Evolutionary conservation across 495 filamentous ascomycete species (phyloP), one percentile per base, ranked within the genome.

Genomic region (Pseudevernia furfuracea): DNA sequence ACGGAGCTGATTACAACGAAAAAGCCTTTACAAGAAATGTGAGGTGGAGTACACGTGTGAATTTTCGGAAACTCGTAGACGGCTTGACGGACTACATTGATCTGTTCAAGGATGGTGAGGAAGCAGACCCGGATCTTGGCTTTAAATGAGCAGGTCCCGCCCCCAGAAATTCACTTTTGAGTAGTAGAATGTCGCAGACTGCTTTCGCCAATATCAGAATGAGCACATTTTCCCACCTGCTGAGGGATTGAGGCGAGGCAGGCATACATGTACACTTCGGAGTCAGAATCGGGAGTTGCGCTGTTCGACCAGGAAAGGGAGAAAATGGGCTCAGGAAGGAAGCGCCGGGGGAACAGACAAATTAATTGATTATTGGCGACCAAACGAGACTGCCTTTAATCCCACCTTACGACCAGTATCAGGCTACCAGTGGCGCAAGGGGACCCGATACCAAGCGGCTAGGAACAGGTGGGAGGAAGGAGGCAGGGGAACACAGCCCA

Each of bases 51-150:
- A 52, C 46, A 28, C 46, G 46, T 5, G 0, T 52, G 25, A 52
- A 52, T 52, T 52, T 52, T 28, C 46, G 46, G 46, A 52, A 52
- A 5, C 46, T 52, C 46, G 23, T 52, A 28, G 25, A 52, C 11
- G 46, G 46, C 25, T 52, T 15, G 15, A 52, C 46, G 46, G 46
- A 52, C 11, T 52, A 52, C 4, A 52, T 52, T 9, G 46, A 52
- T 5, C 46, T 28, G 46, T 52, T 52, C 46, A 52, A 52, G 46
- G 46, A 52, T 52, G 46, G 46, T 28, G 46, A 28, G 46, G 46
- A 30, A 23, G 46, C 46, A 52, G 46, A 52, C 23, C 15, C 46
- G 25, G 30, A 52, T 10, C 25, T 52, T 28, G 25, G 25, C 46
- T 52, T 52, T 23, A 52, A 28, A 52, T 52, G 46, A 52, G 46